A percentile compares a stretch with the other conserved stretches of the same genome.
phyloP scores from a whole-genome alignment of 2,329 filamentous ascomycete genomes.

The Leptographium galeiforme region DNA sequence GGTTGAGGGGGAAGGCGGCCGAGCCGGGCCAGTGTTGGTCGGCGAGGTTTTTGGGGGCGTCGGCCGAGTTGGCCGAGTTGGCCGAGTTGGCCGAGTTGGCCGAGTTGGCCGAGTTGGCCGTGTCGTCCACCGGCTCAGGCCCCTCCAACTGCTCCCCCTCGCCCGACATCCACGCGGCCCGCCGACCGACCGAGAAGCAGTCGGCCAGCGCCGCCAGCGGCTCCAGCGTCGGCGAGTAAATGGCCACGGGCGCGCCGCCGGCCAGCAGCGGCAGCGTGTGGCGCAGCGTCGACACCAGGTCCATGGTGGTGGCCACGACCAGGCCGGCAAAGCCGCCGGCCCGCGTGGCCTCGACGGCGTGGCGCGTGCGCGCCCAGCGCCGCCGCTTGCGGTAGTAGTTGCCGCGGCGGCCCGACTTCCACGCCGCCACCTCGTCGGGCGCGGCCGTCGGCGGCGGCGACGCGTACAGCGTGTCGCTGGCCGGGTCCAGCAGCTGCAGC shows the following conservation, averaged over 20 bases:
- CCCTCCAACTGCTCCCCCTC: not conserved
- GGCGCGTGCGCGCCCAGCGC: slow-evolving; percentile 60
- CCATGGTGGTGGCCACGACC: slow-evolving; percentile 70
- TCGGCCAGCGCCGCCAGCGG: slow-evolving; percentile 67
- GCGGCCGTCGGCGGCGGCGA: slow-evolving; percentile 47
- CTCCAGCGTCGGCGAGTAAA: slow-evolving; percentile 74
- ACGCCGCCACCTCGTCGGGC: slow-evolving; percentile 47
- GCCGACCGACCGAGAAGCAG: slow-evolving; percentile 66
- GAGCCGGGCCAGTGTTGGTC: slow-evolving; percentile 41
- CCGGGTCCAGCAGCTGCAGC: slow-evolving; percentile 76
- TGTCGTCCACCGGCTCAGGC: slow-evolving; percentile 28
- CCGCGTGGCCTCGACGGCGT: slow-evolving; percentile 61
- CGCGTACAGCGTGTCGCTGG: slow-evolving; percentile 59
- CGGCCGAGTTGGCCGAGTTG: too few relatives aligned
- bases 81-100: too few relatives aligned
- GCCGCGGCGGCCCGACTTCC: slow-evolving; percentile 73
- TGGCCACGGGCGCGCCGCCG: slow-evolving; percentile 71
- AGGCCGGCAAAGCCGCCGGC: slow-evolving; percentile 72
- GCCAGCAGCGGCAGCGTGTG: slow-evolving; percentile 66
- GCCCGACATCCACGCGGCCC: slow-evolving; percentile 50
- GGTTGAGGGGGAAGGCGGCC: slow-evolving; percentile 76
- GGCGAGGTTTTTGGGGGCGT: slow-evolving; percentile 28
- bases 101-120: too few relatives aligned
- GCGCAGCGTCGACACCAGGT: slow-evolving; percentile 61
- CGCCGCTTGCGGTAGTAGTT: slow-evolving; percentile 82